phyloP scores from a whole-genome alignment of 495 filamentous ascomycete genomes.

The Neurospora tetrasperma region DNA sequence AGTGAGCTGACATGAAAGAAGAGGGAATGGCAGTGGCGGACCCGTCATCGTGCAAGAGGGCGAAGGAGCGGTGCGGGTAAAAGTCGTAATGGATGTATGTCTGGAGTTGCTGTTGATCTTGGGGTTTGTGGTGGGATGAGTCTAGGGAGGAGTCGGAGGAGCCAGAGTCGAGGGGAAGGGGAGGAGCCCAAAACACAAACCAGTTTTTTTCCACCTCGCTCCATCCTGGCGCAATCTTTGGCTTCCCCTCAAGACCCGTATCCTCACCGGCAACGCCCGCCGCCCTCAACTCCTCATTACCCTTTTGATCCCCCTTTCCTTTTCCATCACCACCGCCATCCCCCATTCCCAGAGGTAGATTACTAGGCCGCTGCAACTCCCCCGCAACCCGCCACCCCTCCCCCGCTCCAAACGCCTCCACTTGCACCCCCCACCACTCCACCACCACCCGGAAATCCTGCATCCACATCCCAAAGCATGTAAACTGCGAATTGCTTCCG shows the following conservation, averaged over 20 bases:
- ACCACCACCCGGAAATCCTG: constrained; percentile 39
- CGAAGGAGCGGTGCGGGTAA: constrained; percentile 35
- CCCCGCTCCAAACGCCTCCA: neutral
- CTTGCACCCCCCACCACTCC: constrained; percentile 22
- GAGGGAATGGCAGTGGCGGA: constrained; percentile 30
- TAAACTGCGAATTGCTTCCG: constrained; percentile 38
- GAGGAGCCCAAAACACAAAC: constrained; percentile 44
- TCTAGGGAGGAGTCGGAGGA: neutral
- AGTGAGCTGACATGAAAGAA: constrained; percentile 13
- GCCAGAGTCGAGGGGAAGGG: neutral
- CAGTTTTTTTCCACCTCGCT: constrained; percentile 43
- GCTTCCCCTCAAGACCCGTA: neutral
- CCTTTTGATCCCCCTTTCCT: neutral
- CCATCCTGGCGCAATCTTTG: constrained; percentile 1
- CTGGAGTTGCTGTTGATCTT: neutral
- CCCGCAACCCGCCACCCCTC: constrained; percentile 27
- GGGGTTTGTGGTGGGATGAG: neutral
- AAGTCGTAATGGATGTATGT: constrained; percentile 43
- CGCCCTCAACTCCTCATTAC: neutral
- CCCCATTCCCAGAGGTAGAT: too few relatives aligned
- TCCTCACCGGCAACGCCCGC: neutral
- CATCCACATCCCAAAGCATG: constrained; percentile 44
- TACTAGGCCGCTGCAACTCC: constrained; percentile 35
- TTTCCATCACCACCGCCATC: neutral
- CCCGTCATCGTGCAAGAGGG: constrained; percentile 30